Evolutionary conservation across 2,329 filamentous ascomycete genomes (phyloP).

Genomic region (Hyphodiscus sp.): DNA sequence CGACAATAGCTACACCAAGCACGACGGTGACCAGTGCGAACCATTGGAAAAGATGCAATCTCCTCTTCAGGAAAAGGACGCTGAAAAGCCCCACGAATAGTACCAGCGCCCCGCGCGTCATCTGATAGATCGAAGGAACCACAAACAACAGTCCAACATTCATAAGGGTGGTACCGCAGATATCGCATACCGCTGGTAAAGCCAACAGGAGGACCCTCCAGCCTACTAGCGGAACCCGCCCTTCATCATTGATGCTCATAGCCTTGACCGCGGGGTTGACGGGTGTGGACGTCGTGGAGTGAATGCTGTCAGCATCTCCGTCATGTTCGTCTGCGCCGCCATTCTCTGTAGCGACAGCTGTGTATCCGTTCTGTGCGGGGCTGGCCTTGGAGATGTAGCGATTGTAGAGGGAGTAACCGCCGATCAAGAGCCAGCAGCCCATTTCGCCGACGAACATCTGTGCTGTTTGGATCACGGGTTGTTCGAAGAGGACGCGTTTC

Average conservation of each 20-base stretch:
- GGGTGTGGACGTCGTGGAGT: conserved; percentile 36
- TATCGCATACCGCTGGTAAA: conserved; percentile 86
- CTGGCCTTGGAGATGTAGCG: conserved; percentile 41
- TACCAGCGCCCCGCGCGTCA: conserved; percentile 92
- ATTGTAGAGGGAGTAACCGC: conserved; percentile 59
- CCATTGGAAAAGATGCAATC: conserved; percentile 87
- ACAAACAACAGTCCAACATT: conserved; percentile 92
- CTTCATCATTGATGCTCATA: conserved; percentile 45
- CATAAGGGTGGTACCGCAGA: conserved; percentile 93
- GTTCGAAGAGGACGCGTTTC: conserved; percentile 72
- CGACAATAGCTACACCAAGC: conserved; percentile 79
- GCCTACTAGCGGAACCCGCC: conserved; percentile 58
- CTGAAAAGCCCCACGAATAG: conserved; percentile 95
- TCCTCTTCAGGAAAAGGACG: conserved; percentile 78
- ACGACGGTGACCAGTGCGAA: conserved; percentile 81
- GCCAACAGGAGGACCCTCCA: conserved; percentile 69
- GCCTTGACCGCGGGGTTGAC: conserved; percentile 47
- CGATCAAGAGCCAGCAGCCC: conserved; percentile 91
- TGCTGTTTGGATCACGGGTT: conserved; percentile 90
- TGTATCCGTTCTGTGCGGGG: conserved; percentile 48
- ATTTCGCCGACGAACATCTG: conserved; percentile 98
- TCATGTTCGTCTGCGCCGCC: conserved; percentile 26
- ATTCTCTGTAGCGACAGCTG: conserved; percentile 49
- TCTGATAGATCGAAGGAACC: conserved; percentile 95
- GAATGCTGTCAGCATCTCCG: conserved; percentile 40